These are phyloP conservation scores for Clavispora vitiphila DNA, from an alignment of 805 yeast genomes.

Conservation along the genomic window DNA sequence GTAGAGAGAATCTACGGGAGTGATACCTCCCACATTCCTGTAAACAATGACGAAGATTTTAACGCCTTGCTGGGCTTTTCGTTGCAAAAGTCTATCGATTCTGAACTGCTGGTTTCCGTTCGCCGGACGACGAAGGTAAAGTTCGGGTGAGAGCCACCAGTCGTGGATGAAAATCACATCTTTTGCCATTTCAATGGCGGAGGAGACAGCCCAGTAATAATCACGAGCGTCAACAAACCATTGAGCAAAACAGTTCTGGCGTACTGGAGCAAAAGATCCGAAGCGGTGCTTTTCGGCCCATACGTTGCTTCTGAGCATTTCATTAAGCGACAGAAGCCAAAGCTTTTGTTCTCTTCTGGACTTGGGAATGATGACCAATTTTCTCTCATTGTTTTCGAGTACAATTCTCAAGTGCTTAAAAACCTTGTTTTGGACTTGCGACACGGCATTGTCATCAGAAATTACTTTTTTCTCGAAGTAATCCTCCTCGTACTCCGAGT, in stretches of 20 bases:
- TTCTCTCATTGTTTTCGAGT: constrained; percentile 73
- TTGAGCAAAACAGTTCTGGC: constrained; percentile 82
- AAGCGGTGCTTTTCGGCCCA: constrained; percentile 80
- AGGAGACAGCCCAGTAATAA: constrained; percentile 92
- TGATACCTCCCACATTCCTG: constrained; percentile 89
- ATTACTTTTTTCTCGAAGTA: constrained; percentile 21
- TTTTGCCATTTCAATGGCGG: constrained; percentile 87
- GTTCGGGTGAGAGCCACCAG: constrained; percentile 97
- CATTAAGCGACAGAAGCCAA: constrained; percentile 72
- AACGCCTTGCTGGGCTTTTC: constrained; percentile 92
- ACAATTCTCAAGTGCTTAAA: constrained; percentile 49
- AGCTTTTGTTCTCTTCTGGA: constrained; percentile 58
- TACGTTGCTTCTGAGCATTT: constrained; percentile 59
- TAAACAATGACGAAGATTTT: constrained; percentile 88
- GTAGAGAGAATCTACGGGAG: constrained; percentile 90
- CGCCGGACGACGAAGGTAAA: constrained; percentile 89
- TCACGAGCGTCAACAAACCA: constrained; percentile 98
- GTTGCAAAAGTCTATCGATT: constrained; percentile 77
- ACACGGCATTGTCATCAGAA: constrained; percentile 15
- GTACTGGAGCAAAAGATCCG: constrained; percentile 86
- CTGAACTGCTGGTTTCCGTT: constrained; percentile 94
- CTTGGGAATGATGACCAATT: constrained; percentile 63
- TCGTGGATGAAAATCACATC: constrained; percentile 94
- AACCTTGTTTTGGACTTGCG: constrained; percentile 37
- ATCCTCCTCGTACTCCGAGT: constrained; percentile 44